Conservation (phyloP, 2,329 filamentous ascomycete species). For the Aureobasidium sp. region DNA sequence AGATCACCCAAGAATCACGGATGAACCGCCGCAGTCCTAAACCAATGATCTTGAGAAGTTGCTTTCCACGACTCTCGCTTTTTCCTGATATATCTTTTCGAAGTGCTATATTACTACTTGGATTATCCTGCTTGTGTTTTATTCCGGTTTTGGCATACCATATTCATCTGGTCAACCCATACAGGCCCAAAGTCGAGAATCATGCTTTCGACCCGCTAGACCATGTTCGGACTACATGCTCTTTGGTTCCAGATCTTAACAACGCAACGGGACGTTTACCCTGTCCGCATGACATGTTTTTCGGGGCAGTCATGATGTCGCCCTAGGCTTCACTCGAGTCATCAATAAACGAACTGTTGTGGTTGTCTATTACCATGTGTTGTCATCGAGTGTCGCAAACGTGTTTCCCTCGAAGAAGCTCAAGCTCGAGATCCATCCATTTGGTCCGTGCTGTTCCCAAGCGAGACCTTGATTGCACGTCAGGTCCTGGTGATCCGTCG, state of each 20-base stretch:
- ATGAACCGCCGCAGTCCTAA: background rate
- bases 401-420: background rate
- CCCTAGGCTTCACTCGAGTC: background rate
- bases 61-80: background rate
- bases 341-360: background rate
- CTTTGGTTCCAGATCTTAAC: background rate
- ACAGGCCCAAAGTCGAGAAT: background rate
- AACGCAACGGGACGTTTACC: background rate
- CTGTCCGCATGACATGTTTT: background rate
- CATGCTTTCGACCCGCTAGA: background rate
- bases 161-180: background rate
- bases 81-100: background rate
- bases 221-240: background rate
- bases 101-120: background rate
- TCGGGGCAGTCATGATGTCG: background rate
- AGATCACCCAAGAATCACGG: background rate
- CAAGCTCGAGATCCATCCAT: conserved; percentile 3
- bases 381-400: background rate
- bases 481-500: conserved; percentile 1
- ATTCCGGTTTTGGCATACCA: background rate
- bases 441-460: background rate
- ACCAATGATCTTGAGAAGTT: background rate
- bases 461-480: conserved; percentile 8
- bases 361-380: background rate
- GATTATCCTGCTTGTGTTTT: background rate